Base-by-base conservation (phyloP, 148 eudicot species). In the Camellia japonica region DNA sequence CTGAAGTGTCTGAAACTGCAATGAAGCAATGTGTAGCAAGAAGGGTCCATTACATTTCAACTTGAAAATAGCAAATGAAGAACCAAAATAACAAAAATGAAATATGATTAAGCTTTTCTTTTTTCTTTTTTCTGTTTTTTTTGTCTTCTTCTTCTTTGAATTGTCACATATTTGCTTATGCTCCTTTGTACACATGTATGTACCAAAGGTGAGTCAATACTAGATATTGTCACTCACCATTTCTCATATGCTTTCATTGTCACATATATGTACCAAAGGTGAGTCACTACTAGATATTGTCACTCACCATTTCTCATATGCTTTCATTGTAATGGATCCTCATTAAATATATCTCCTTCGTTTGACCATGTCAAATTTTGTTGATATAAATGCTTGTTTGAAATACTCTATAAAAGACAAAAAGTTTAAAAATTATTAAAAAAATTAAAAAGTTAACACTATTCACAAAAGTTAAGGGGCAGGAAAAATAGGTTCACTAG, bases 1-100 rank as follows among this genome's bases (percentile, higher is more conserved):
- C 78, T 74, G 52, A 59, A 74, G 54, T 2, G 8, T 58, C 52
- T 74, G 30, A 74, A 60, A 67, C 54, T 74, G 12, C 66, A 74
- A 51, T 74, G 78, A 73, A 56, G 64, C 76, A 52, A 7, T 0
- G 16, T 20, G 60, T 15, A 38, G 42, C 63, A 56, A 56, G 30
- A 56, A 73, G 47, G 19, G 60, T 56, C 76, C 64, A 55, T 52
- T 10, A 19, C 30, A 47, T 73, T 73, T 73, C 64, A 56, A 16
- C 14, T 55, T 46, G 20, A 56, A 73, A 55, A 8, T 14, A 16
- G 41, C 10, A 3, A 3, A 63, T 20, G 67, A n/a, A 63, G 41
- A 63, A 63, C 41, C 41, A 3, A 63, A 7, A 16, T 62, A 6
- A 16, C 52, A 73, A 54, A n/a, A n/a, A 55, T 47, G 19, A 11